These are phyloP conservation scores for Alternaria postmessia DNA, from an alignment of 2,329 filamentous ascomycete species.

Conservation along the genomic window DNA sequence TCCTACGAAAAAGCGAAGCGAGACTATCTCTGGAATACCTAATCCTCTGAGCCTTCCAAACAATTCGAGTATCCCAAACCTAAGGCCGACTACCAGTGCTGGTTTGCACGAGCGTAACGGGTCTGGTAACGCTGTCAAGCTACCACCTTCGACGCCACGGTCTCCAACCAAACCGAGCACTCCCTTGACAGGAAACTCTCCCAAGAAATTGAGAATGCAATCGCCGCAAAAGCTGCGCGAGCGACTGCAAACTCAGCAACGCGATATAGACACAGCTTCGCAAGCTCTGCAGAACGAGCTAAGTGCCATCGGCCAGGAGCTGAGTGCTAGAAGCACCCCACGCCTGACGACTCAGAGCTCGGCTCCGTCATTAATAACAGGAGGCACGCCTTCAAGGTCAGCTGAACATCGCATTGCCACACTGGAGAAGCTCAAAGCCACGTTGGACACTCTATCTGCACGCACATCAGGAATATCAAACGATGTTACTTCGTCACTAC, in stretches of 20 bases:
- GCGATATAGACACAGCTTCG: constrained; percentile 74
- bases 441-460: constrained; percentile 44
- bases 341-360: constrained; percentile 46
- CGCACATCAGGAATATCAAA: constrained; percentile 63
- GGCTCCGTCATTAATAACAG: constrained; percentile 32
- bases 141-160: constrained; percentile 60
- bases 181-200: constrained; percentile 24
- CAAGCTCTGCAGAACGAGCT: constrained; percentile 77
- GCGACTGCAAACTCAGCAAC: constrained; percentile 82
- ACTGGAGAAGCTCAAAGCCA: constrained; percentile 71
- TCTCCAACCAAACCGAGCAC: constrained; percentile 38
- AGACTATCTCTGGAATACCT: constrained; percentile 60
- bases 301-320: constrained; percentile 80
- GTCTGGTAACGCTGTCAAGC: constrained; percentile 64
- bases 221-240: constrained; percentile 76
- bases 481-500: constrained; percentile 76
- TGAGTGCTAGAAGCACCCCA: constrained; percentile 59
- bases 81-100: constrained; percentile 50
- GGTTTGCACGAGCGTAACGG: constrained; percentile 61
- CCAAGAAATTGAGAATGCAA: constrained; percentile 59
- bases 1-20: constrained; percentile 55
- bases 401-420: constrained; percentile 67
- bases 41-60: constrained; percentile 34
- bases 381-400: constrained; percentile 32
- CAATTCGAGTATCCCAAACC: constrained; percentile 58